Evolutionary conservation across 2,329 filamentous ascomycete species (phyloP).

Genomic region (Ceratocystis cubensis): DNA sequence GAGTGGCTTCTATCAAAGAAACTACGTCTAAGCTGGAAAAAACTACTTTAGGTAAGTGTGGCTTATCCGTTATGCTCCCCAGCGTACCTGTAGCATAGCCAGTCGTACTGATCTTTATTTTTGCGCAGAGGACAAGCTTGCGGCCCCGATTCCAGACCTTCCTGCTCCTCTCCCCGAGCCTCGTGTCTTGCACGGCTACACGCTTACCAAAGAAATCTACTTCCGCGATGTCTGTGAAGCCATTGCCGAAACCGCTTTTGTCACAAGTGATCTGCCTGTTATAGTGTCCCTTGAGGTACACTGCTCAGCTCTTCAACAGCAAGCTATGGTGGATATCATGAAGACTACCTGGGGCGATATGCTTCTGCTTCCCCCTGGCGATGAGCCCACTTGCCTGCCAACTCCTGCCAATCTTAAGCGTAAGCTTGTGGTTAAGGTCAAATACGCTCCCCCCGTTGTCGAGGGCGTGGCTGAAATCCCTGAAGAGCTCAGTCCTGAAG

Average conservation of each 20-base stretch:
- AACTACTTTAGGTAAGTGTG: slow-evolving; percentile 34
- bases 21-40: slow-evolving; percentile 38
- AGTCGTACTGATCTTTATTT: not conserved
- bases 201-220: slow-evolving; percentile 73
- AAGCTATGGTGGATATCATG: slow-evolving; percentile 88
- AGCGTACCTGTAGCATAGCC: slow-evolving; percentile 23
- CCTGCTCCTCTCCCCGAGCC: slow-evolving; percentile 46
- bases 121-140: slow-evolving; percentile 15
- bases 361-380: slow-evolving; percentile 46
- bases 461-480: slow-evolving; percentile 25
- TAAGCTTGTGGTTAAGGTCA: slow-evolving; percentile 79
- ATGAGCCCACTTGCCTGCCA: slow-evolving; percentile 43
- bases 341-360: slow-evolving; percentile 64
- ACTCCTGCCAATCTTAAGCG: slow-evolving; percentile 55
- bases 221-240: slow-evolving; percentile 77
- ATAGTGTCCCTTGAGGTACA: slow-evolving; percentile 93
- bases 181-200: slow-evolving; percentile 75
- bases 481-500: slow-evolving; percentile 29
- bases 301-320: slow-evolving; percentile 66
- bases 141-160: slow-evolving; percentile 2
- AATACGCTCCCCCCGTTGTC: slow-evolving; percentile 42
- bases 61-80: not conserved
- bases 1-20: slow-evolving; percentile 31
- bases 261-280: slow-evolving; percentile 63
- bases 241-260: slow-evolving; percentile 68